Evolutionary conservation across 2,329 filamentous ascomycete species (phyloP), one percentile per base, ranked within the genome.

Genomic region (Sporothrix sp.): DNA sequence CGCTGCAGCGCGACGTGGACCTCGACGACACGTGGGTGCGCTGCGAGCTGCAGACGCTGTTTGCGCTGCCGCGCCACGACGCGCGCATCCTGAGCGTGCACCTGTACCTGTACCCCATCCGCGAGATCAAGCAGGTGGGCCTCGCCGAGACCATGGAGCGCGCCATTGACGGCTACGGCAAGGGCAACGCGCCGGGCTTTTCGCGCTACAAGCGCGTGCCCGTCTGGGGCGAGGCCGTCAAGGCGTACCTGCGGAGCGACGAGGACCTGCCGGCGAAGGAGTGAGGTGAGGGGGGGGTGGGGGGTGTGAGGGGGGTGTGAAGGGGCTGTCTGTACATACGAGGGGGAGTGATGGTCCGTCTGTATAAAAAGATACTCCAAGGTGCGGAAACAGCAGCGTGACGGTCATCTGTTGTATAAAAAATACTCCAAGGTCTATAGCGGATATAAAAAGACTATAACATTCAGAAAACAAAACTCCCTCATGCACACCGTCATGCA

Each of bases 41-140:
- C 21, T 55, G 53, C 40, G 51, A 55, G 32, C 37, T 53, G 23
- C 53, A 55, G 21, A 53, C 51, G 7, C 45, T 55, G 18, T 53
- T 53, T 36, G 35, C 44, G 2, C 45, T 55, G 18, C 51, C 53
- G 14, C n/a, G 21, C 2, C 28, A 42, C 11, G 46, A 52, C 9
- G 51, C 44, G 0, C 48, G 51, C 18, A 53, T 55, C 10, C 32
- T 55, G 7, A 42, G 39, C n/a, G 53, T 55, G 3, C 51, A 55
- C 7, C 36, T 53, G 8, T 55, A 55, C 10, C 37, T 55, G 7
- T 55, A 55, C 28, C 53, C 53, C n/a, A 32, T 55, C 10, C 48
- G 48, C 2, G 53, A 55, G 25, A 53, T 55, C 32, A 53, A 53
- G 45, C 38, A 39, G 39, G 53, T 50, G 9, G 53, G 53, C 14